Evolutionary conservation across 768 basidiomycete species (phyloP), one percentile per base, ranked within the genome.

Genomic region (Pleurotus tuber-regium): DNA sequence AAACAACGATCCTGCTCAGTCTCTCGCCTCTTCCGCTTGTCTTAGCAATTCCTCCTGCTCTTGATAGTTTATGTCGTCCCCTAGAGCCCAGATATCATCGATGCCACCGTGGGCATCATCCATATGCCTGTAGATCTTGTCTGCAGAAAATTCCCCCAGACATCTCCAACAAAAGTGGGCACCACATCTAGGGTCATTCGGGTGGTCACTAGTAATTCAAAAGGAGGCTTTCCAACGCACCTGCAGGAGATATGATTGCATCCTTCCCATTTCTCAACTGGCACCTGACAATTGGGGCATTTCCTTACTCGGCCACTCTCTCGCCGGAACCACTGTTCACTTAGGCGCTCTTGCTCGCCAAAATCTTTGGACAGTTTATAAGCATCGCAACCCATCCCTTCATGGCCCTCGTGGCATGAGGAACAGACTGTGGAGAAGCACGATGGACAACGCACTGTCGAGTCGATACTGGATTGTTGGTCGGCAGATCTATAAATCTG

Each of bases 161-260:
- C 84, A 85, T 6, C 64, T 63, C 84, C 80, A 82, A 53, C 79
- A 81, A 21, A 81, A 71, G 58, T 83, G 79, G 8, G 70, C 70
- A 2, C 74, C 73, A 57, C 80, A 48, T 21, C 46, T 48, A n/a
- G 11, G 10, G 16, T 8, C 4, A 18, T 16, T 18, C 19, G 11
- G 11, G n/a, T 14, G 23, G 2, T 16, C 10, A 29, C 29, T 30
- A n/a, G 24, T n/a, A 28, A 6, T 8, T 8, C 10, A 46, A 21
- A 4, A 19, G 7, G 28, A 12, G 1, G n/a, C 9, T 11, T 1
- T 24, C 5, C 7, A 14, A 33, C 46, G n/a, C 31, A 82, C 48
- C 51, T 65, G 59, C 81, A 83, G 1, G 59, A 54, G 65, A 82
- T 74, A 59, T 81, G 80, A 59, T 82, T 80, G 62, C 81, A 83